phyloP scores from a whole-genome alignment of 306 rosid species.

The Delonix regia region DNA sequence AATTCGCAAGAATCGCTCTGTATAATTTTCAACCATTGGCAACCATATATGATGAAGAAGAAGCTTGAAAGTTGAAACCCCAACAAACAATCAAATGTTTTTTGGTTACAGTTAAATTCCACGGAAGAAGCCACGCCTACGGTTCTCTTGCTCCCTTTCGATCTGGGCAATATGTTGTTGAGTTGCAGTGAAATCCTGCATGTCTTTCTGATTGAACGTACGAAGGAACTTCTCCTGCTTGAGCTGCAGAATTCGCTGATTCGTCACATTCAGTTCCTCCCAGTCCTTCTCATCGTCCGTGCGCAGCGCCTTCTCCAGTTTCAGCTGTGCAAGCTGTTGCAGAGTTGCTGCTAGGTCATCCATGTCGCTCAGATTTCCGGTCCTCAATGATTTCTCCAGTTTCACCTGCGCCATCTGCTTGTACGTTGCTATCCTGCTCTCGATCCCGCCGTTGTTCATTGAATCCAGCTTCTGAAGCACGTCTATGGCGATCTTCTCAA shows the following conservation, averaged over 20 bases:
- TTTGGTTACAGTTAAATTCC: conserved; percentile 2
- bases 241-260: conserved; percentile 15
- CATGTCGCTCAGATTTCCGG: conserved; percentile 12
- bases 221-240: conserved; percentile 10
- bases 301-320: conserved; percentile 33
- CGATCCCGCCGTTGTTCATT: conserved; percentile 20
- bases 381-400: conserved; percentile 27
- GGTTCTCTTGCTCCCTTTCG: conserved; percentile 1
- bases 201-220: background rate
- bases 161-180: background rate
- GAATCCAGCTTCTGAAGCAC: conserved; percentile 31
- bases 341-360: conserved; percentile 17
- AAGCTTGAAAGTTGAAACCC: too few species aligned
- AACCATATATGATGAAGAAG: too few species aligned
- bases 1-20: too few species aligned
- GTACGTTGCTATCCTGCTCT: conserved; percentile 18
- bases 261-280: conserved; percentile 23
- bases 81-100: too few species aligned
- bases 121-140: background rate
- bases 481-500: conserved; percentile 36
- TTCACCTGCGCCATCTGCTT: conserved; percentile 29
- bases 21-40: too few species aligned
- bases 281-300: conserved; percentile 13
- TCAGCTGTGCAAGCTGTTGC: conserved; percentile 30
- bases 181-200: background rate